These are phyloP conservation scores for Rhizopogon vinicolor DNA, from an alignment of 768 basidiomycete genomes.

Conservation along the genomic window DNA sequence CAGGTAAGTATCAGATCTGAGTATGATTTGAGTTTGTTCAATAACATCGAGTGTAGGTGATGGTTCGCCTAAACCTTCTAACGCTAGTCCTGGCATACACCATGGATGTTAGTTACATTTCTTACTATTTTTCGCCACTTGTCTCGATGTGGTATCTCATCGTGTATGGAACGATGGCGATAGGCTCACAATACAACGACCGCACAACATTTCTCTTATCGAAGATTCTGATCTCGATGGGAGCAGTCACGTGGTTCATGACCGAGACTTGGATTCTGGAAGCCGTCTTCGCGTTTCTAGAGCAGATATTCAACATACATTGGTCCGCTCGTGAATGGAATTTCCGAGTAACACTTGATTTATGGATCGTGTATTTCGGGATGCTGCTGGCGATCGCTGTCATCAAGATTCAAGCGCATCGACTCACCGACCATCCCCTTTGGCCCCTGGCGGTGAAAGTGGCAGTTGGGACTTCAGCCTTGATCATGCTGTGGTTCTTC, in stretches of 20 bases:
- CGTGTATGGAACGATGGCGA: slow-evolving; percentile 74
- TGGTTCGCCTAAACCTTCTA: slow-evolving; percentile 81
- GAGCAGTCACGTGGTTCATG: slow-evolving; percentile 62
- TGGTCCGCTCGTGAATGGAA: slow-evolving; percentile 88
- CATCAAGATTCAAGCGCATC: slow-evolving; percentile 72
- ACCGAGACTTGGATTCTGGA: slow-evolving; percentile 58
- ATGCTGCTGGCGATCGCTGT: slow-evolving; percentile 73
- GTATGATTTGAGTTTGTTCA: neutral
- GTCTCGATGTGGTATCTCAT: slow-evolving; percentile 89
- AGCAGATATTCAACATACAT: slow-evolving; percentile 62
- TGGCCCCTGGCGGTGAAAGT: slow-evolving; percentile 56
- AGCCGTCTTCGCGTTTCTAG: slow-evolving; percentile 56
- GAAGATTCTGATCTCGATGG: slow-evolving; percentile 69
- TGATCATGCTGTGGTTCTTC: slow-evolving; percentile 73
- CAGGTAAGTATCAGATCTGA: slow-evolving; percentile 40
- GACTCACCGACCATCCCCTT: slow-evolving; percentile 60
- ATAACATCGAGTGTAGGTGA: slow-evolving; percentile 38
- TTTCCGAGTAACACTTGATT: slow-evolving; percentile 85
- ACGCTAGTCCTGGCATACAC: slow-evolving; percentile 80
- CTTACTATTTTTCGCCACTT: slow-evolving; percentile 87
- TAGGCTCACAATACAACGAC: slow-evolving; percentile 72
- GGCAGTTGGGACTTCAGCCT: slow-evolving; percentile 43
- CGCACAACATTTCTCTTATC: slow-evolving; percentile 56
- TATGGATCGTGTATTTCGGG: slow-evolving; percentile 85
- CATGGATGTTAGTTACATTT: slow-evolving; percentile 91